Evolutionary conservation across 805 yeast species (phyloP).

Genomic region (Yarrowia keelungensis): DNA sequence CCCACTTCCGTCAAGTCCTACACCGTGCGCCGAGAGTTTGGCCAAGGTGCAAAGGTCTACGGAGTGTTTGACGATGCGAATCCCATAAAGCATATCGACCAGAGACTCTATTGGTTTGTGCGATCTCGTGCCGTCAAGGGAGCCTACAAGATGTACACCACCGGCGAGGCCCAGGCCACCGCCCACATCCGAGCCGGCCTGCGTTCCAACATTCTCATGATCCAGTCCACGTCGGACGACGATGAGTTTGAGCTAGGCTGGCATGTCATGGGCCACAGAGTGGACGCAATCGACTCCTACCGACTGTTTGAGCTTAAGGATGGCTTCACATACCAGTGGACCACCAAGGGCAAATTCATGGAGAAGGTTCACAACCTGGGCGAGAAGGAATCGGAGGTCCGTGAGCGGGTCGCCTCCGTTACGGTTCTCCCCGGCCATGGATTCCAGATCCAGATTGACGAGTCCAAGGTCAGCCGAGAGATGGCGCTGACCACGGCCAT

Average conservation of each 20-base stretch:
- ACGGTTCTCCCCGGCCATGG: slow-evolving; percentile 61
- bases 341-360: slow-evolving; percentile 62
- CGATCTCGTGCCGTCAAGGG: slow-evolving; percentile 74
- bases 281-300: slow-evolving; percentile 67
- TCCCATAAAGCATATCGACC: slow-evolving; percentile 45
- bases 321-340: slow-evolving; percentile 71
- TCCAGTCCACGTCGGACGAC: slow-evolving; percentile 55
- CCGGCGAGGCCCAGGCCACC: slow-evolving; percentile 63
- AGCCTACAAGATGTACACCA: slow-evolving; percentile 64
- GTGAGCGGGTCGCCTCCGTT: slow-evolving; percentile 68
- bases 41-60: slow-evolving; percentile 64
- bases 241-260: slow-evolving; percentile 67
- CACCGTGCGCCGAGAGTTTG: slow-evolving; percentile 62
- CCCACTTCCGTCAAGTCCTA: slow-evolving; percentile 52
- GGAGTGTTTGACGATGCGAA: slow-evolving; percentile 61
- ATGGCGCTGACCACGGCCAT: slow-evolving; percentile 66
- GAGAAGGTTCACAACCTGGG: slow-evolving; percentile 66
- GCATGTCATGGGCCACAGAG: slow-evolving; percentile 66
- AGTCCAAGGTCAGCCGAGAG: slow-evolving; percentile 61
- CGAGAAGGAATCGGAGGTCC: slow-evolving; percentile 67
- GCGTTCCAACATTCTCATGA: slow-evolving; percentile 63
- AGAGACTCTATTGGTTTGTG: slow-evolving; percentile 60
- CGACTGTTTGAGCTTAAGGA: slow-evolving; percentile 66
- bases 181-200: slow-evolving; percentile 67
- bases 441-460: slow-evolving; percentile 63